Evolutionary conservation across 2,329 filamentous ascomycete genomes (phyloP), one percentile per base, ranked within the genome.

Genomic region (Hysterium pulicare): DNA sequence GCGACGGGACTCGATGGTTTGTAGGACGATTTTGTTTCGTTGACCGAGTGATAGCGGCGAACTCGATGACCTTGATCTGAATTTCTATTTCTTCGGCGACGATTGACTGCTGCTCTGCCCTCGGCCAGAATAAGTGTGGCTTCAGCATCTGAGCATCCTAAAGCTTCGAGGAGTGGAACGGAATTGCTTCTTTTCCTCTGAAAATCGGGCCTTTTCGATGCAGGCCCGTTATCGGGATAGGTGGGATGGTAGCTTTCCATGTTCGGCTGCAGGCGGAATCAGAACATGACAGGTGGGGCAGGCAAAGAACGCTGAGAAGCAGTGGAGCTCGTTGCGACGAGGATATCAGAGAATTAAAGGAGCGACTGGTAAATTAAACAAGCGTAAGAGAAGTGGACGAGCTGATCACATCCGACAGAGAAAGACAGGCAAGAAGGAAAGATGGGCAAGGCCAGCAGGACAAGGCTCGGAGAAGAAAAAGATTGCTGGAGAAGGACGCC

Each of bases 121-220:
- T 66, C 63, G 13, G 60, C 61, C 31, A 67, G 41, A 33, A 67
- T 57, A 19, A 67, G 46, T 34, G 58, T 50, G 35, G 63, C 63
- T 44, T 67, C 63, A 32, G 60, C 49, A 4, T 61, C 64, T 7
- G 63, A 63, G 42, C 61, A 65, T 34, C 62, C 61, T 31, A 67
- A 23, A 22, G 57, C 61, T 28, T 66, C 60, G 8, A 61, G 47
- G 22, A 66, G 57, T 8, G 63, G 62, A 10, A 65, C 46, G 2
- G 63, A 67, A 38, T 64, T 66, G 47, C 62, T 67, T 47, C 63
- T 48, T 22, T 65, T 50, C 40, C 63, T 55, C n/a, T 55, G 39
- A 9, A 31, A 20, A 17, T 11, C n/a, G 7, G 37, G 37, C 26
- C 37, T 21, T 13, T 16, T 17, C 21, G 37, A 23, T 7, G 37